phyloP scores from a whole-genome alignment of 495 filamentous ascomycete species.

The Podospora pseudocomata region DNA sequence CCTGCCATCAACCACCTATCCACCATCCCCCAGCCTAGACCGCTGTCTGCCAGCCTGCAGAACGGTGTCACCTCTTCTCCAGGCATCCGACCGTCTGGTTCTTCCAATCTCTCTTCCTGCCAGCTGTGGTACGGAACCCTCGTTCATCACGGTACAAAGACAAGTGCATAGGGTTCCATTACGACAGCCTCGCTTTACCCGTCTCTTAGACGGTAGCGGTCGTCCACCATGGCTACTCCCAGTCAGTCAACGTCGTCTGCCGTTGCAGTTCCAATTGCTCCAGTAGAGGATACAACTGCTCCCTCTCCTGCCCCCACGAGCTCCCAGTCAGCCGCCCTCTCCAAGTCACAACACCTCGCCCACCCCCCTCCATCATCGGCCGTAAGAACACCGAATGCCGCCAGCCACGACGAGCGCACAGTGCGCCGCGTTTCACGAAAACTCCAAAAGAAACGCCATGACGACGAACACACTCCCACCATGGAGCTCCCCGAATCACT shows the following conservation, averaged over 20 bases:
- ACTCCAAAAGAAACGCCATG: slow-evolving; percentile 55
- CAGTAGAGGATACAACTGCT: neutral
- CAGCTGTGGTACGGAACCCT: neutral
- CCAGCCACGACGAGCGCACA: slow-evolving; percentile 24
- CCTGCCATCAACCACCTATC: neutral
- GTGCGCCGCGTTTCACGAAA: slow-evolving; percentile 44
- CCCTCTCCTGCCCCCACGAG: neutral
- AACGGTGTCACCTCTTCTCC: neutral
- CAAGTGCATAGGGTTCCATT: neutral
- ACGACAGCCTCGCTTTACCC: neutral
- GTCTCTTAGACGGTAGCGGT: neutral
- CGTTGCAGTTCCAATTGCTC: neutral
- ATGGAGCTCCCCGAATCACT: slow-evolving; percentile 77
- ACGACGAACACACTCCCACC: slow-evolving; percentile 54
- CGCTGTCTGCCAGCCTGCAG: slow-evolving; percentile 1
- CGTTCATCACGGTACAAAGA: neutral
- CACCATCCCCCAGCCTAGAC: neutral
- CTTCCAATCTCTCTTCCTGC: neutral
- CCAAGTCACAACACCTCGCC: slow-evolving; percentile 21
- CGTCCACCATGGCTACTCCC: neutral
- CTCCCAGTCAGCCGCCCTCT: slow-evolving; percentile 3
- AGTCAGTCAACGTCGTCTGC: neutral
- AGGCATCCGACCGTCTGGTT: slow-evolving; percentile 1
- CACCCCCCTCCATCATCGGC: slow-evolving; percentile 18
- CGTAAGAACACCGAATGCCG: slow-evolving; percentile 13